Evolutionary conservation across 495 filamentous ascomycete species (phyloP).

Genomic region (Talaromyces adpressus): DNA sequence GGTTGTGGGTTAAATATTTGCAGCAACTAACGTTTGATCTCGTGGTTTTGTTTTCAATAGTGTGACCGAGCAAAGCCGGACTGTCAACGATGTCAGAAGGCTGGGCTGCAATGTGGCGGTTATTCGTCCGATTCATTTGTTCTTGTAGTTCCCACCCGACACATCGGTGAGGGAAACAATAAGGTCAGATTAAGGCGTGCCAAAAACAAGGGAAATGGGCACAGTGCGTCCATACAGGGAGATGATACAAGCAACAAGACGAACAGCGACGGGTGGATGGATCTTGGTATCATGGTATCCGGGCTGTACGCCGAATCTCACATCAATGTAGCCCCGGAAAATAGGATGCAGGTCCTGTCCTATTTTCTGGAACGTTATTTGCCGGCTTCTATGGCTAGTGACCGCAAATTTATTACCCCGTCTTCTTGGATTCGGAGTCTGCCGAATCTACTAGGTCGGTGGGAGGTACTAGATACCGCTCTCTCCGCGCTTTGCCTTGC

Average conservation of each 20-base stretch:
- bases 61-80: constrained; percentile 18
- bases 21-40: neutral
- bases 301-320: neutral
- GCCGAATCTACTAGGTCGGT: constrained; percentile 5
- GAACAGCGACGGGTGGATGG: neutral
- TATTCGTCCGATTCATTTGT: constrained; percentile 12
- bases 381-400: constrained; percentile 6
- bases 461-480: constrained; percentile 6
- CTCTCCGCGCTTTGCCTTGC: constrained; percentile 3
- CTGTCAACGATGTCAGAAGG: constrained; percentile 19
- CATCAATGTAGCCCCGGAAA: constrained; percentile 7
- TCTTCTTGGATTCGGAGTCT: constrained; percentile 3
- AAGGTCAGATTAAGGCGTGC: constrained; percentile 2
- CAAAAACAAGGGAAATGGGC: neutral
- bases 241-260: neutral
- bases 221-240: neutral
- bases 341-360: constrained; percentile 8
- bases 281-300: too few species aligned
- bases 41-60: neutral
- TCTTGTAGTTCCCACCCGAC: constrained; percentile 4
- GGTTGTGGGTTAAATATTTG: too few species aligned
- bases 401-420: constrained; percentile 3
- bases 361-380: constrained; percentile 7
- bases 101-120: constrained; percentile 14
- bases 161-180: neutral